A percentile compares a stretch with the other conserved stretches of the same genome.
These are phyloP conservation scores for Periconia sp. DNA, from an alignment of 2,329 filamentous ascomycete species.

Conservation along the genomic window DNA sequence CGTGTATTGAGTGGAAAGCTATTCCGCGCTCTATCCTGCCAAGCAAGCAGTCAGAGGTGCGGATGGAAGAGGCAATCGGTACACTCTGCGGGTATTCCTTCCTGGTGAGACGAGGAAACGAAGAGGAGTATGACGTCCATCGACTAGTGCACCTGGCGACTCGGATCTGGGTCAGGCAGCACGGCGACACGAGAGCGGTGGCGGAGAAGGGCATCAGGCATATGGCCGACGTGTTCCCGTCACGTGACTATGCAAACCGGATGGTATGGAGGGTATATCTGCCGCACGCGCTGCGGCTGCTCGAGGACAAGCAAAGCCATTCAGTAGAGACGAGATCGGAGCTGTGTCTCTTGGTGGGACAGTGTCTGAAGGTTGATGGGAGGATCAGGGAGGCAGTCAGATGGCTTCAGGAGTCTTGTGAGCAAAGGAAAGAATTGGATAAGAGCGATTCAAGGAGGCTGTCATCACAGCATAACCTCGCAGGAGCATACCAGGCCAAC, in stretches of 20 bases:
- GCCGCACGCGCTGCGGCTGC: conserved; percentile 19
- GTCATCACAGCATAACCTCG: no score
- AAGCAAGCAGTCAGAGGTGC: conserved; percentile 7
- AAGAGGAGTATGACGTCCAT: conserved; percentile 10
- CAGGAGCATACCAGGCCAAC: no score
- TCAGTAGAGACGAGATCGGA: no score
- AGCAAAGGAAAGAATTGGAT: no score
- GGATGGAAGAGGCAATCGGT: conserved; percentile 23
- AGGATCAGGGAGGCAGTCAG: no score
- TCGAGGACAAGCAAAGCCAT: no score
- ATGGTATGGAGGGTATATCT: conserved; percentile 18
- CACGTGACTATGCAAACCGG: conserved; percentile 12
- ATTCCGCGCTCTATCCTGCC: conserved; percentile 24
- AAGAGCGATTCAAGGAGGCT: no score
- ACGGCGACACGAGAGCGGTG: conserved; percentile 3
- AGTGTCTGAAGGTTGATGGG: no score
- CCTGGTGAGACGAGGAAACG: conserved; percentile 12
- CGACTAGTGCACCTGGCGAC: conserved; percentile 24
- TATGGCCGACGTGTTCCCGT: conserved; percentile 17
- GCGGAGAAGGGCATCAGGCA: conserved; percentile 7
- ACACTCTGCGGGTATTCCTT: conserved; percentile 31
- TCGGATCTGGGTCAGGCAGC: conserved; percentile 14
- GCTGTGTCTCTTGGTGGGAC: no score
- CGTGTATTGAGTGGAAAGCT: conserved; percentile 19
- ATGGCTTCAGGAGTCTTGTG: no score